Evolutionary conservation across 2,329 filamentous ascomycete species (phyloP), one percentile per base, ranked within the genome.

Genomic region (Beauveria sp.): DNA sequence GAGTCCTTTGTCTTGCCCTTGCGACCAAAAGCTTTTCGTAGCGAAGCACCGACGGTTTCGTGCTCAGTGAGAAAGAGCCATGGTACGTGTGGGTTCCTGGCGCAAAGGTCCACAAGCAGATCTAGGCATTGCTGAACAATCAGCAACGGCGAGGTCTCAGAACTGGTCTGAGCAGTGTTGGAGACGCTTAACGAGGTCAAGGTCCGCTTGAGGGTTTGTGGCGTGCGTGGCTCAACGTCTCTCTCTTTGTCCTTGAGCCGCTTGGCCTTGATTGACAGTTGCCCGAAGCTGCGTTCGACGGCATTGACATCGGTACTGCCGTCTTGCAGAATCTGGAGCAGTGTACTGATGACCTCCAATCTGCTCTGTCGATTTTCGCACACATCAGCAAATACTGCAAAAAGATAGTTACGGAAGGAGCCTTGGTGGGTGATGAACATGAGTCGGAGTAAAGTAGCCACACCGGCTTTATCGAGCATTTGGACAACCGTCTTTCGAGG

Each of bases 341-440:
- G 79, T 26, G 94, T 91, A 73, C 91, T 96, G 69, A 99, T 87
- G 40, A 99, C 91, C 73, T 99, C 94, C 3, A 92, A 86, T 41
- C 94, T 86, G 70, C 94, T 99, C 70, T 97, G 92, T n/a, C 91
- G 88, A 71, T 99, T 99, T 74, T 96, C 90, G 70, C 92, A 97
- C 28, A 97, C 88, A 66, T 96, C 91, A 64, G 91, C 86, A 56
- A 99, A 86, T 58, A 99, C 90, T 60, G 88, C 87, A 71, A 94
- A 93, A 58, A 99, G 81, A 63, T 91, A 90, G 64, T 83, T 85
- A 66, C 92, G 90, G 54, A 94, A 88, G 64, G 90, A 94, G 24
- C 90, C 91, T 65, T 93, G 90, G 66, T 97, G 91, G 53, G 91
- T 89, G 68, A 97, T 92, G 72, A 99, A 99, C 93, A 99, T 97